Percentiles rank a stretch among this genome's conserved stretches.
phyloP scores from a whole-genome alignment of 2,329 filamentous ascomycete genomes.

The Gaeumannomyces tritici region DNA sequence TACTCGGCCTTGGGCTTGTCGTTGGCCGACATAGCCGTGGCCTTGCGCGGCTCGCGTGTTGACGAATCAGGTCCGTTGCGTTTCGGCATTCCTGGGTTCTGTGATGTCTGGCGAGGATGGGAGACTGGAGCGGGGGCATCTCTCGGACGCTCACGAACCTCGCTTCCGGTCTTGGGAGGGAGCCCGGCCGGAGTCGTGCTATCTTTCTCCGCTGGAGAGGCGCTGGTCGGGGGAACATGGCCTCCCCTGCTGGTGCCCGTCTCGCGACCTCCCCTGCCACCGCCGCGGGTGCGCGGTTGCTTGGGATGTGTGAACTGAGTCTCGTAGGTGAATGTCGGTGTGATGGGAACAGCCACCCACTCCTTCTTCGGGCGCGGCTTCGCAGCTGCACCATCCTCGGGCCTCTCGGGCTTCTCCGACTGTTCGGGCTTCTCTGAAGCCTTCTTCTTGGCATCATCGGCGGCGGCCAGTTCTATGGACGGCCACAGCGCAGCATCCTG shows the following conservation, averaged over 20 bases:
- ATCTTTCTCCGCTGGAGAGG: slow-evolving; percentile 13
- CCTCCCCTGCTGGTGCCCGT: slow-evolving; percentile 17
- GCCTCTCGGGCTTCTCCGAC: slow-evolving; percentile 47
- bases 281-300: slow-evolving; percentile 29
- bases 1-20: slow-evolving; percentile 32
- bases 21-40: slow-evolving; percentile 17
- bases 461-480: slow-evolving; percentile 69
- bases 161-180: slow-evolving; percentile 20
- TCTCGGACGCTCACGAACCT: slow-evolving; percentile 22
- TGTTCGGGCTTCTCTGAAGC: slow-evolving; percentile 14
- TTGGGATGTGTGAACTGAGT: slow-evolving; percentile 44
- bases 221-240: slow-evolving; percentile 11
- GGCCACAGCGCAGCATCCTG: slow-evolving; percentile 80
- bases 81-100: slow-evolving; percentile 28
- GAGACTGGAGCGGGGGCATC: slow-evolving; percentile 19
- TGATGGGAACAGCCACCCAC: slow-evolving; percentile 77
- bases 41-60: slow-evolving; percentile 37
- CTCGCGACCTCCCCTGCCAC: slow-evolving; percentile 32
- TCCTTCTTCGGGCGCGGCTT: slow-evolving; percentile 63
- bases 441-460: slow-evolving; percentile 65
- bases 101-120: slow-evolving; percentile 24
- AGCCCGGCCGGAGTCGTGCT: slow-evolving; percentile 4
- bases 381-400: slow-evolving; percentile 27
- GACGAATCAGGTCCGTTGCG: slow-evolving; percentile 32
- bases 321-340: slow-evolving; percentile 76